Base-by-base conservation (phyloP, 345 rosid species). In the Dipteronia dyeriana region DNA sequence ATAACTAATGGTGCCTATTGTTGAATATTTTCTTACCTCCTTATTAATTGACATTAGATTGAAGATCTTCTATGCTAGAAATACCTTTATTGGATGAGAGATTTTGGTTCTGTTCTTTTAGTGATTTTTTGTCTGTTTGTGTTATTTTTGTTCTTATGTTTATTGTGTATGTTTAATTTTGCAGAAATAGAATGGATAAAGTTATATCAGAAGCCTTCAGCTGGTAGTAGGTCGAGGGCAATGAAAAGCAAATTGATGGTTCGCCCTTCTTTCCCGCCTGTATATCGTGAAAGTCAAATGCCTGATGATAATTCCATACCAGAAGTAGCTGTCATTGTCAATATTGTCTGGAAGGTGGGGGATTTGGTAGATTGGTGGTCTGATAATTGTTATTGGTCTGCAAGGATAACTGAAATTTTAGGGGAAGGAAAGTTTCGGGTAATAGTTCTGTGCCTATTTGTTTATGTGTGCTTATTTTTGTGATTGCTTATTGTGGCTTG, bases 291-390 rank as follows among this genome's bases (percentile, higher is more conserved):
- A 78, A 79, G 80, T 74, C 76, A 86, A 66, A 73, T 82, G 79
- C 84, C 83, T 4, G 67, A 76, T 70, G 53, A 70, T 47, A 73
- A 38, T 73, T 22, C 79, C 64, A 80, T 82, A 79, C 76, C 82
- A 11, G 87, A 88, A 56, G 83, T 75, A 60, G 77, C 75, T 11
- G 91, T 90, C 45, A 29, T 82, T 39, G 81, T 77, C 73, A 83
- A 77, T 80, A 87, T 85, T 79, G 75, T 11, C 14, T 90, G 90
- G 90, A 80, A 79, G 83, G 90, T 86, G 71, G 94, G 94, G 51
- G 92, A 90, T 83, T 79, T 87, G 79, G 92, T 91, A 45, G 97
- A 91, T 79, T 91, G 94, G 97, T 87, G 87, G 86, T n/a, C 71
- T 66, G 84, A 78, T 78, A 64, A 26, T 49, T 88, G 91, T 81